Conservation (phyloP, 441 rosid species). For the Metrosideros polymorpha region DNA sequence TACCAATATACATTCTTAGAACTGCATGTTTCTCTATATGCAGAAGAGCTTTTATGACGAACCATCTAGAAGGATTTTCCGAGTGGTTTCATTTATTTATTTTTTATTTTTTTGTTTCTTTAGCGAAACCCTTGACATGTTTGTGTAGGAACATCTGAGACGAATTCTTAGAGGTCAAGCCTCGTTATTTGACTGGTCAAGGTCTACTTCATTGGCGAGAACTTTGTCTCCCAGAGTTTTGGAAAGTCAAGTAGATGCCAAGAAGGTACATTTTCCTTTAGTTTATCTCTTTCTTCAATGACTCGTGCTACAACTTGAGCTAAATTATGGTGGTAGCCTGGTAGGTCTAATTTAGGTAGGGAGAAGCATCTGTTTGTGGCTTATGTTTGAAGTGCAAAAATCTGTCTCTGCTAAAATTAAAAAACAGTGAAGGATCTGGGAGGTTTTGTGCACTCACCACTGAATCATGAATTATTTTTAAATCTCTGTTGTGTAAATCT, state of each 20-base stretch:
- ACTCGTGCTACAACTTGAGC: not conserved
- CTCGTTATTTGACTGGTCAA: constrained; percentile 91
- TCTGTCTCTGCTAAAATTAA: not conserved
- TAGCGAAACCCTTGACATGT: not conserved
- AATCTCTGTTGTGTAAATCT: not conserved
- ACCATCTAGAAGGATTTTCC: not conserved
- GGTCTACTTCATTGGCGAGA: constrained; percentile 93
- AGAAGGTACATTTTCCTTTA: constrained; percentile 51
- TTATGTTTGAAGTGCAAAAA: not conserved
- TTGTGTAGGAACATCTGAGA: constrained; percentile 70
- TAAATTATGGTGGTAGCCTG: not conserved
- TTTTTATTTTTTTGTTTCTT: not conserved
- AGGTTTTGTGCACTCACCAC: not conserved
- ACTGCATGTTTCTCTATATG: not conserved
- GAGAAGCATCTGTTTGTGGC: not conserved
- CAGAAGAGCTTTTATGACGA: not conserved
- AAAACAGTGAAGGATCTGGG: not conserved
- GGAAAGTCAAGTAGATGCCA: constrained; percentile 95
- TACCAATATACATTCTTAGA: not conserved
- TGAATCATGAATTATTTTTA: not conserved
- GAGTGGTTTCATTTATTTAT: not conserved
- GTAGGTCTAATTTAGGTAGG: not conserved
- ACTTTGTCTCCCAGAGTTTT: constrained; percentile 91
- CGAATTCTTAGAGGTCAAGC: constrained; percentile 97
- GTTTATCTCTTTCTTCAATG: not conserved